Percentiles rank a stretch among this genome's conserved stretches.
These are phyloP conservation scores for Chaetomiaceae sp. DNA, from an alignment of 2,329 filamentous ascomycete species.

Conservation along the genomic window DNA sequence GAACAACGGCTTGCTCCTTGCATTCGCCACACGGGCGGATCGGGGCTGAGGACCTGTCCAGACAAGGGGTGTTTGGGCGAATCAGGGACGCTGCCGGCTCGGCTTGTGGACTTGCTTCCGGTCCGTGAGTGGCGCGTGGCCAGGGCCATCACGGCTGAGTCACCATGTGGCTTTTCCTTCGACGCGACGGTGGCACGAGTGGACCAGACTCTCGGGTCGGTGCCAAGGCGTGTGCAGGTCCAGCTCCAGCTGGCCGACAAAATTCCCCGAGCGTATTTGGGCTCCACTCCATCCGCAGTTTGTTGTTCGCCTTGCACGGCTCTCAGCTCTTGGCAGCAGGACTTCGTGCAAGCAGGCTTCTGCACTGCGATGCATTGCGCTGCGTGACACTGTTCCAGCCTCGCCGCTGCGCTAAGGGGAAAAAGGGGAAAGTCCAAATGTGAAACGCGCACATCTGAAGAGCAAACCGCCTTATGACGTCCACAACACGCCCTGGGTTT, in stretches of 20 bases:
- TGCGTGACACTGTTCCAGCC: constrained; percentile 8
- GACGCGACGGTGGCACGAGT: too few species aligned
- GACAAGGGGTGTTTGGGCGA: background rate
- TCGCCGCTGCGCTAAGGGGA: constrained; percentile 4
- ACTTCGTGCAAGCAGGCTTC: background rate
- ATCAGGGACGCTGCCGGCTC: constrained; percentile 7
- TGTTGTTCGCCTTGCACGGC: background rate
- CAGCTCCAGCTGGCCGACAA: background rate
- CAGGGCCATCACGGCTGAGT: constrained; percentile 1
- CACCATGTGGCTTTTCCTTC: constrained; percentile 19
- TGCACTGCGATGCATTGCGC: constrained; percentile 7
- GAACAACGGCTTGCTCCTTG: background rate
- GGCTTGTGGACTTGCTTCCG: constrained; percentile 2
- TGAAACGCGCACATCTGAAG: too few species aligned
- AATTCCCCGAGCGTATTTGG: constrained; percentile 11
- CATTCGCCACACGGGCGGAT: background rate
- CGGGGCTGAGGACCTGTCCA: background rate
- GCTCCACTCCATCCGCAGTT: constrained; percentile 3
- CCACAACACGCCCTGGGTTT: too few species aligned
- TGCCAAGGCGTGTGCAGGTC: too few species aligned
- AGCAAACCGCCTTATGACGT: too few species aligned
- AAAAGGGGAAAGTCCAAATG: background rate
- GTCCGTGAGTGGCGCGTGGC: background rate
- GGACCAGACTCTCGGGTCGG: too few species aligned
- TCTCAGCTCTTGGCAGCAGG: too few species aligned